phyloP scores from a whole-genome alignment of 2,329 filamentous ascomycete genomes.

The Apiospora arundinis region DNA sequence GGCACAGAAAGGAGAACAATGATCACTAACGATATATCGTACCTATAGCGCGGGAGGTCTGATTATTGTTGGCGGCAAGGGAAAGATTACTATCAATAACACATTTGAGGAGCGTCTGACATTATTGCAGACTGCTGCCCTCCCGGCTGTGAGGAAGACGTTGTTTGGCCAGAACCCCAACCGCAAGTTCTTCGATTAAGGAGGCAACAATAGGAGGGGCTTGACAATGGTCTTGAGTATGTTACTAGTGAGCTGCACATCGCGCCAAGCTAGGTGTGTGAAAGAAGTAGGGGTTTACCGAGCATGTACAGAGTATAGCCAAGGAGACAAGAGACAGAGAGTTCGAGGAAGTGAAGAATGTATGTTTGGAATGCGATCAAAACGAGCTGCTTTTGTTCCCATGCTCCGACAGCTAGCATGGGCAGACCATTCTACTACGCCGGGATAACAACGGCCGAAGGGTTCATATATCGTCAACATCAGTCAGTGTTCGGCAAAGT shows the following conservation, averaged over 20 bases:
- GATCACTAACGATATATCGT: not conserved
- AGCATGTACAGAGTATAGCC: conserved; percentile 14
- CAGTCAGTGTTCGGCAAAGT: not conserved
- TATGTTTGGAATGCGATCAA: not conserved
- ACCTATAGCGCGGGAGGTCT: conserved; percentile 79
- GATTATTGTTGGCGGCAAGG: conserved; percentile 77
- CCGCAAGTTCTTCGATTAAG: conserved; percentile 91
- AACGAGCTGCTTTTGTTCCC: conserved; percentile 1
- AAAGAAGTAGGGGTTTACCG: not conserved
- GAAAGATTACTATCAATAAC: conserved; percentile 99
- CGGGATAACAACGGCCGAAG: not conserved
- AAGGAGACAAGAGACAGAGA: not conserved
- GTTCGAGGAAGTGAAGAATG: not conserved
- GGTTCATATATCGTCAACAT: conserved; percentile 4
- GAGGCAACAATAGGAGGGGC: not conserved
- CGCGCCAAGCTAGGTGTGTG: not conserved
- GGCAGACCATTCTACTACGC: not conserved
- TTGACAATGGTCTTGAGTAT: not conserved
- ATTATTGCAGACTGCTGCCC: conserved; percentile 82
- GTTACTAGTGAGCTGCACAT: conserved; percentile 2
- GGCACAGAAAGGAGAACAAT: not conserved
- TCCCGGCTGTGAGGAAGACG: conserved; percentile 83
- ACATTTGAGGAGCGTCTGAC: conserved; percentile 91
- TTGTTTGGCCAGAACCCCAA: conserved; percentile 95
- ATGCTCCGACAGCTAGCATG: not conserved